A percentile compares a stretch with the other conserved stretches of the same genome.
Conservation (phyloP, 2,329 filamentous ascomycete species). For the Malbranchea zuffiana region DNA sequence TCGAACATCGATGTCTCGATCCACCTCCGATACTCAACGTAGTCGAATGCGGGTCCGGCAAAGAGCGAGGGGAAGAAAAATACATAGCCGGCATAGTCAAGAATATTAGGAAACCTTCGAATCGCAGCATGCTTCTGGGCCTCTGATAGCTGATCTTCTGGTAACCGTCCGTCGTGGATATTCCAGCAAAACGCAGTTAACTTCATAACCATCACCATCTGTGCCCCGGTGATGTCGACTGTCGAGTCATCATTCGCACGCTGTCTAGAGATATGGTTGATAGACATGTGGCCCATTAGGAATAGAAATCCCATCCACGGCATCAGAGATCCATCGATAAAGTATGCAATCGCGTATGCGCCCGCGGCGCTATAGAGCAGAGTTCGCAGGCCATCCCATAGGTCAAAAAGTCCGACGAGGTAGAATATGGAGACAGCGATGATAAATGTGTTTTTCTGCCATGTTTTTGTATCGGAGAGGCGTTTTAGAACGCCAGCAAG, state of each 20-base stretch:
- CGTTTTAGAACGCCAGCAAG: constrained; percentile 80
- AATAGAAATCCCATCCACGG: constrained; percentile 94
- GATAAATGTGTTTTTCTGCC: constrained; percentile 78
- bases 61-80: constrained; percentile 91
- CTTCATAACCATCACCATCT: constrained; percentile 99
- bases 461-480: constrained; percentile 72
- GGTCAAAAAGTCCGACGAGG: constrained; percentile 80
- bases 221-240: constrained; percentile 83
- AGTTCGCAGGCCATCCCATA: constrained; percentile 76
- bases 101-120: constrained; percentile 56
- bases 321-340: constrained; percentile 82
- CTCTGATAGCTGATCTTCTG: constrained; percentile 69
- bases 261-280: constrained; percentile 79
- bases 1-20: constrained; percentile 94
- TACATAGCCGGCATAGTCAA: constrained; percentile 84
- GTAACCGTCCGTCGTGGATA: constrained; percentile 77
- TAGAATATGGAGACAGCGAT: constrained; percentile 77
- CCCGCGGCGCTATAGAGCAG: constrained; percentile 67
- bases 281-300: constrained; percentile 88
- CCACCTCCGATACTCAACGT: constrained; percentile 82
- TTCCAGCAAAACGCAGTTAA: constrained; percentile 97
- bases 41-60: constrained; percentile 87
- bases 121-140: constrained; percentile 76
- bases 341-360: constrained; percentile 73
- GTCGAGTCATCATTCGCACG: constrained; percentile 52